Percentiles rank a stretch among this genome's conserved stretches.
phyloP scores from a whole-genome alignment of 2,329 filamentous ascomycete genomes.

The Beauveria sp. region DNA sequence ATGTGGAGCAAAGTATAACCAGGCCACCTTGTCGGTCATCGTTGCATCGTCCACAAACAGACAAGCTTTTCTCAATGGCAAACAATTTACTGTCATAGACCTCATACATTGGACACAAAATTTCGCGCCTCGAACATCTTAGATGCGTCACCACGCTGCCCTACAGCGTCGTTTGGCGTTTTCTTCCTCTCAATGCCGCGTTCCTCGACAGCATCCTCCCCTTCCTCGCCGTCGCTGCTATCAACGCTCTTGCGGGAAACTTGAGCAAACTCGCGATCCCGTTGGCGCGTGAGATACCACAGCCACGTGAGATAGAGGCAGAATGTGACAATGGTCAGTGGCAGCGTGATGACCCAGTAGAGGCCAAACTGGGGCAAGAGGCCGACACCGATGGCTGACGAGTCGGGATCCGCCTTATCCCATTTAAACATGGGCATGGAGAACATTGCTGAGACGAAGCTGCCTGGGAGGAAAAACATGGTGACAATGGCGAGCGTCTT shows the following conservation, averaged over 20 bases:
- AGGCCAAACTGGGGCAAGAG: conserved; percentile 29
- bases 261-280: conserved; percentile 10
- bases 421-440: conserved; percentile 29
- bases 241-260: background rate
- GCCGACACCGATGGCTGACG: conserved; percentile 21
- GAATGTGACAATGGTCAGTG: conserved; percentile 29
- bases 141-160: background rate
- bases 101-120: background rate
- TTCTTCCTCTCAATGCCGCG: conserved; percentile 4
- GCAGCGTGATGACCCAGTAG: conserved; percentile 35
- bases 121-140: background rate
- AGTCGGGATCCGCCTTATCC: conserved; percentile 17
- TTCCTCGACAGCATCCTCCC: background rate
- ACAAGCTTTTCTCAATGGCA: background rate
- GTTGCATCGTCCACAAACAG: background rate
- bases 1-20: background rate
- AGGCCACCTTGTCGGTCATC: no score
- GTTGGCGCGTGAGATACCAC: conserved; percentile 21
- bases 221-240: background rate
- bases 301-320: conserved; percentile 28
- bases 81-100: background rate
- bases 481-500: conserved; percentile 35
- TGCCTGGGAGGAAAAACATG: conserved; percentile 36
- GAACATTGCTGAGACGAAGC: conserved; percentile 35
- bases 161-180: background rate